These are phyloP conservation scores for Lanmaoa rubissima DNA, from an alignment of 768 basidiomycete species.

Conservation along the genomic window DNA sequence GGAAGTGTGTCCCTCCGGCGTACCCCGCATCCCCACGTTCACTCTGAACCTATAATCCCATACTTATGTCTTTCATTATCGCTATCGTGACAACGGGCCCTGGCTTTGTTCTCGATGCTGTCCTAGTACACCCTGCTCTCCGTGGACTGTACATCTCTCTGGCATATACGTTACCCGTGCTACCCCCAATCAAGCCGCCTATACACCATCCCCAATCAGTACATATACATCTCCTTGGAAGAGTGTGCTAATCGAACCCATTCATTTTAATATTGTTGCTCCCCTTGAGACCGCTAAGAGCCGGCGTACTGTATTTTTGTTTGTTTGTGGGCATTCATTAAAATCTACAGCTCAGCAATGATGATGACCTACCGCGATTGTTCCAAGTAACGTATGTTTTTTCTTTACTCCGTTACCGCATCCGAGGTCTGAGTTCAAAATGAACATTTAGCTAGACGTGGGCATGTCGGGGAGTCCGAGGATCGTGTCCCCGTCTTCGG, in stretches of 20 bases:
- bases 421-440: not conserved
- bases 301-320: too few species aligned
- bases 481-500: not conserved
- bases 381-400: not conserved
- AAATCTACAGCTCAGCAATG: too few species aligned
- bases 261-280: not conserved
- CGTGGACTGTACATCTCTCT: constrained; percentile 25
- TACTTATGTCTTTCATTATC: constrained; percentile 33
- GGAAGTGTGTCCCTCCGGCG: constrained; percentile 23
- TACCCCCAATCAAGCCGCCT: constrained; percentile 13
- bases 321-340: too few species aligned
- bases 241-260: constrained; percentile 12
- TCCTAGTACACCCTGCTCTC: constrained; percentile 11
- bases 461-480: not conserved
- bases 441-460: not conserved
- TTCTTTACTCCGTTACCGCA: not conserved
- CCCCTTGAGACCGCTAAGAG: constrained; percentile 9
- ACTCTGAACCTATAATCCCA: constrained; percentile 29
- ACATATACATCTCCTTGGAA: constrained; percentile 5
- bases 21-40: constrained; percentile 26
- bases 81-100: constrained; percentile 23
- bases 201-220: constrained; percentile 4
- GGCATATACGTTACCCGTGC: constrained; percentile 22
- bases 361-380: too few species aligned
- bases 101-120: constrained; percentile 14